Conservation (phyloP, 768 basidiomycete genomes). For the Gautieria morchelliformis region DNA sequence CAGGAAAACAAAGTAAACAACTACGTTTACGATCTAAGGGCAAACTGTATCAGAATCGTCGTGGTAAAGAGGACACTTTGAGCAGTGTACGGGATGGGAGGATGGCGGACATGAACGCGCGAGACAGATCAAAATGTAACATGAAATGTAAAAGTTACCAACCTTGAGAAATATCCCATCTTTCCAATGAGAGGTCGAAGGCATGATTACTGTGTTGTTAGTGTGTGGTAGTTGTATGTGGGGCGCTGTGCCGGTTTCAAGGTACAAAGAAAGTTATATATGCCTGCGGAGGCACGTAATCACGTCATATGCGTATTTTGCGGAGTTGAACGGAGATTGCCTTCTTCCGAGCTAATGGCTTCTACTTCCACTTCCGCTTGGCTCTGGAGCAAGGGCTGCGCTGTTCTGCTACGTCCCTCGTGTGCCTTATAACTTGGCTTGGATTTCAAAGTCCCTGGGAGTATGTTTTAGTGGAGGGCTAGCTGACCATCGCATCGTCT, state of each 20-base stretch:
- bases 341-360: no score
- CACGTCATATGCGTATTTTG: no score
- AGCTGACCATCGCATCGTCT: no score
- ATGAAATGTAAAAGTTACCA: slow-evolving; percentile 3
- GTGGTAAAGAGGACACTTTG: neutral
- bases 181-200: slow-evolving; percentile 41
- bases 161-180: slow-evolving; percentile 81
- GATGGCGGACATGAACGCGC: neutral
- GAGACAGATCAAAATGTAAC: neutral
- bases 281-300: no score
- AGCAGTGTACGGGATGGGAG: neutral
- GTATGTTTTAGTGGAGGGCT: no score
- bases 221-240: neutral
- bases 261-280: neutral
- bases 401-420: no score
- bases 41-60: neutral
- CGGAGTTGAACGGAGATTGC: no score
- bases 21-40: slow-evolving; percentile 62
- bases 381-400: no score
- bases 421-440: no score
- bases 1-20: slow-evolving; percentile 80
- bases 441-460: no score
- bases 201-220: neutral
- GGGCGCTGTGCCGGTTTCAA: neutral
- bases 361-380: no score